phyloP scores from a whole-genome alignment of 495 filamentous ascomycete genomes.

The Penicillium herquei region DNA sequence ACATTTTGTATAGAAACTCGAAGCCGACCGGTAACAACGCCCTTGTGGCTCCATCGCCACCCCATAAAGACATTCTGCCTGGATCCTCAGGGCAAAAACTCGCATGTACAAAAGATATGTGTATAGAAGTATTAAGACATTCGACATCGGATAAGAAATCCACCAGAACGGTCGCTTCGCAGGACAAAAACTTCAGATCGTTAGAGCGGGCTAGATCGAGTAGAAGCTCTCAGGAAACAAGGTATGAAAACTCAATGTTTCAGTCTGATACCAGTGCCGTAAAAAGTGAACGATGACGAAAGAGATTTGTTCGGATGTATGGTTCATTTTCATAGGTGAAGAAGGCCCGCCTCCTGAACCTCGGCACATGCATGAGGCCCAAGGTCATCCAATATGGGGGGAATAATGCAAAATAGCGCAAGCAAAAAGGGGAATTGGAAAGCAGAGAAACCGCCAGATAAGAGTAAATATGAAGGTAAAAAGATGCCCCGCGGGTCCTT shows the following conservation, averaged over 20 bases:
- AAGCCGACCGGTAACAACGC: slow-evolving; percentile 1
- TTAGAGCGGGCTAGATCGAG: too few relatives aligned
- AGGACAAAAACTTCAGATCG: too few relatives aligned
- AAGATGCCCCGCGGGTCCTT: not conserved
- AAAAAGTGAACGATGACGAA: not conserved
- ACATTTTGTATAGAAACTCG: not conserved
- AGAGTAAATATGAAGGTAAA: not conserved
- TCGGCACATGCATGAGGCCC: slow-evolving; percentile 9
- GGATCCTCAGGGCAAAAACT: not conserved
- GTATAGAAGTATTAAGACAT: not conserved
- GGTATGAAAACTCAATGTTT: too few relatives aligned
- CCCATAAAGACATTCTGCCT: slow-evolving; percentile 1
- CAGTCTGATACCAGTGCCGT: not conserved
- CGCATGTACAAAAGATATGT: not conserved
- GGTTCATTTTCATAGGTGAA: slow-evolving; percentile 15
- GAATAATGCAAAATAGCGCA: not conserved
- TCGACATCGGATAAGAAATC: not conserved
- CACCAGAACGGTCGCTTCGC: not conserved
- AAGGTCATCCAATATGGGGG: not conserved
- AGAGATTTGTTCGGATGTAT: slow-evolving; percentile 17
- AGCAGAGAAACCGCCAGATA: not conserved
- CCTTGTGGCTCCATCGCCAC: slow-evolving; percentile 1
- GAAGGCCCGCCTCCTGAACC: slow-evolving; percentile 10
- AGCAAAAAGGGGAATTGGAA: not conserved
- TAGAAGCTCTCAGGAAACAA: too few relatives aligned